Percentiles rank a stretch among this genome's conserved stretches.
These are phyloP conservation scores for Cytospora chrysosperma DNA, from an alignment of 2,329 filamentous ascomycete species.

Conservation along the genomic window DNA sequence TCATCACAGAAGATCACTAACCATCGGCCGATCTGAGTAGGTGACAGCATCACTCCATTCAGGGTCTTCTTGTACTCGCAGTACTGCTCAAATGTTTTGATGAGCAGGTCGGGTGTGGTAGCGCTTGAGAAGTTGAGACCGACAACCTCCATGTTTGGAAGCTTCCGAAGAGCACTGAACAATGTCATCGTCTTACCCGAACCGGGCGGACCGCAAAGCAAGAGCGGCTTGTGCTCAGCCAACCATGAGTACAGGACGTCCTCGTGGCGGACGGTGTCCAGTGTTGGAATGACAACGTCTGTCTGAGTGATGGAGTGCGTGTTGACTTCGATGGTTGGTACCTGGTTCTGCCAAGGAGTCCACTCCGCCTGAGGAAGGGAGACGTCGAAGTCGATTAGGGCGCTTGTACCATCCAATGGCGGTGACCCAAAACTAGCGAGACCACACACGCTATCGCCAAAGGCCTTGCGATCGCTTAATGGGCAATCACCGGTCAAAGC, in stretches of 20 bases:
- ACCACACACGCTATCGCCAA: constrained; percentile 80
- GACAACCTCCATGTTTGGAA: constrained; percentile 98
- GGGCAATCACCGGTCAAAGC: constrained; percentile 94
- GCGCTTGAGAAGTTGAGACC: constrained; percentile 99
- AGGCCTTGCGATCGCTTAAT: constrained; percentile 79
- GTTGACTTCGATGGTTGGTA: constrained; percentile 93
- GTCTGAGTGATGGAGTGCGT: constrained; percentile 98
- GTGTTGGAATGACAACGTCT: constrained; percentile 95
- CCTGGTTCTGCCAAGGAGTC: constrained; percentile 91
- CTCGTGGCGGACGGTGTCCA: constrained; percentile 96
- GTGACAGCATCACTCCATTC: constrained; percentile 92
- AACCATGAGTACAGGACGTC: constrained; percentile 99
- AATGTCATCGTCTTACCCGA: constrained; percentile 99
- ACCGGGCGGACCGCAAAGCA: constrained; percentile 95
- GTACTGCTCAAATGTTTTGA: constrained; percentile 99
- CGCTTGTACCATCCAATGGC: constrained; percentile 71
- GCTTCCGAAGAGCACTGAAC: constrained; percentile 93
- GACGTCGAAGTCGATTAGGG: constrained; percentile 95
- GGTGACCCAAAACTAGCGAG: constrained; percentile 86
- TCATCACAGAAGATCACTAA: constrained; percentile 99
- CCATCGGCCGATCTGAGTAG: constrained; percentile 96
- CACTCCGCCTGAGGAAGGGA: constrained; percentile 83
- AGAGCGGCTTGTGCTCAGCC: constrained; percentile 93
- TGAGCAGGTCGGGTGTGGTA: constrained; percentile 93
- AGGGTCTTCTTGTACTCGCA: constrained; percentile 99